phyloP scores from a whole-genome alignment of 768 basidiomycete genomes.

The Russula sp. region DNA sequence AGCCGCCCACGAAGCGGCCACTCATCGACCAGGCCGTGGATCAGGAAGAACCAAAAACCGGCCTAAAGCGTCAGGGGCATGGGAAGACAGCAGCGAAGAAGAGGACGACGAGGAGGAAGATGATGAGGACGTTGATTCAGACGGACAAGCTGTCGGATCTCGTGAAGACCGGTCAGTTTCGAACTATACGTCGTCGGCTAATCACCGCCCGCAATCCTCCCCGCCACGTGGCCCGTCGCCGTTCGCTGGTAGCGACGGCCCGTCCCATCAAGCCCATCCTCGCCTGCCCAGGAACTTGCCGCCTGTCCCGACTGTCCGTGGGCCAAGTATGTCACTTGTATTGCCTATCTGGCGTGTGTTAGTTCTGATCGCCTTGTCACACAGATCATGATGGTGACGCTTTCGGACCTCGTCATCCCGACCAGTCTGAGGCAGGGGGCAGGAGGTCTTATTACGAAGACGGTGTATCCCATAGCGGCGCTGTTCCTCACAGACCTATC shows the following conservation, averaged over 20 bases:
- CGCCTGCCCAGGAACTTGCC: conserved; percentile 26
- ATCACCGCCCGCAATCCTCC: conserved; percentile 13
- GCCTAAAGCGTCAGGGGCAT: conserved; percentile 38
- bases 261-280: conserved; percentile 4
- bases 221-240: conserved; percentile 22
- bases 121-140: conserved; percentile 60
- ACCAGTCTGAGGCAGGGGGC: conserved; percentile 43
- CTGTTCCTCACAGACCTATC: conserved; percentile 6
- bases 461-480: conserved; percentile 24
- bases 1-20: conserved; percentile 73
- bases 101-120: conserved; percentile 68
- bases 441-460: conserved; percentile 56
- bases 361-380: background rate
- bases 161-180: conserved; percentile 23
- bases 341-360: background rate
- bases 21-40: conserved; percentile 63
- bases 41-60: conserved; percentile 39
- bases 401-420: conserved; percentile 45
- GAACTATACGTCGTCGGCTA: conserved; percentile 18
- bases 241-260: conserved; percentile 4
- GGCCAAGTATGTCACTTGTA: conserved; percentile 13
- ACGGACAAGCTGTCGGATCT: conserved; percentile 36
- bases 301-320: conserved; percentile 21
- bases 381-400: conserved; percentile 37
- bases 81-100: conserved; percentile 73